A percentile compares a stretch with the other conserved stretches of the same genome.
These are phyloP conservation scores for Blastocystis sp. DNA, from an alignment of 352 stramenopile species.

Conservation along the genomic window DNA sequence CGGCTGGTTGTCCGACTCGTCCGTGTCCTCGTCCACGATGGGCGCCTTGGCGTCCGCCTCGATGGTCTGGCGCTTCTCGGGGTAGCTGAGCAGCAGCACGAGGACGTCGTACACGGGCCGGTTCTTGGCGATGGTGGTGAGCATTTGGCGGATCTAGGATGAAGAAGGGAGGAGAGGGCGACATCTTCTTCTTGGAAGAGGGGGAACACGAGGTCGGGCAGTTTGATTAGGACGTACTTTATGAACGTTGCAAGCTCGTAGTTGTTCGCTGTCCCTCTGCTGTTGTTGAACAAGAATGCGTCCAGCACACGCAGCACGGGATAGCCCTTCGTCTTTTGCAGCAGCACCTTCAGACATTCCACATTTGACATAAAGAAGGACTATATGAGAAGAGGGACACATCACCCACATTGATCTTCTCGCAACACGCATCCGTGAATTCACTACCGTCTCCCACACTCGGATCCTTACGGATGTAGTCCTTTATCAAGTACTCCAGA, in stretches of 20 bases:
- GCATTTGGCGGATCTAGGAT: constrained; percentile 15
- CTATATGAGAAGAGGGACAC: background rate
- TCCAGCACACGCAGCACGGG: background rate
- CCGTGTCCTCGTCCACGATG: background rate
- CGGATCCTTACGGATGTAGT: background rate
- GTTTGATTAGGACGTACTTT: constrained; percentile 8
- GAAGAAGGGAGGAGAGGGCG: background rate
- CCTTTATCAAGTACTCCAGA: constrained; percentile 45
- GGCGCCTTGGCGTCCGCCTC: background rate
- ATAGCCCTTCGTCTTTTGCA: background rate
- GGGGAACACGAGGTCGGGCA: constrained; percentile 9
- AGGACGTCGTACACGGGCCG: constrained; percentile 34
- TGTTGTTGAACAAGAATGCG: constrained; percentile 28
- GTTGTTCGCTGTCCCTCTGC: background rate
- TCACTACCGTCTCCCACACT: background rate
- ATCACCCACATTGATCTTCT: constrained; percentile 12
- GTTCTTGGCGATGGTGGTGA: background rate
- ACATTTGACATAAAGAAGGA: constrained; percentile 19
- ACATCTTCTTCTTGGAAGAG: constrained; percentile 8
- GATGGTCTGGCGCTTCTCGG: constrained; percentile 7
- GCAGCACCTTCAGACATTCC: background rate
- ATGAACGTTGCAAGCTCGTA: constrained; percentile 31
- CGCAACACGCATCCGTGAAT: constrained; percentile 26
- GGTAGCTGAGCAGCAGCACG: constrained; percentile 20
- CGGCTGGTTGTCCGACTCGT: background rate